Evolutionary conservation across 306 rosid genomes (phyloP), one percentile per base, ranked within the genome.

Genomic region (Trichosanthes truncata): DNA sequence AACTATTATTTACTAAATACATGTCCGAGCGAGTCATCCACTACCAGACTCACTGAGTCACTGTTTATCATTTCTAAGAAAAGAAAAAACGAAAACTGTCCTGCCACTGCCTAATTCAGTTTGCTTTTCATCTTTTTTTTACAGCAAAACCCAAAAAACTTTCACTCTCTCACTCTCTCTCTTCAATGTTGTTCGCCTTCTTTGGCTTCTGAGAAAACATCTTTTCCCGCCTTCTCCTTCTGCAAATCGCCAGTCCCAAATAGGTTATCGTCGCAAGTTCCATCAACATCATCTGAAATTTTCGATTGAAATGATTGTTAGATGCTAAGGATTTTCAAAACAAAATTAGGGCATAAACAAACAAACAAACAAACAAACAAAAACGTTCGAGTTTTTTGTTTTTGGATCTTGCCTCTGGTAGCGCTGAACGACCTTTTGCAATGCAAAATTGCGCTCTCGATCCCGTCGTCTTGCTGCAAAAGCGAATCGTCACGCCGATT

Each of bases 361-460:
- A 65, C 0, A 11, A 11, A 9, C n/a, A n/a, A n/a, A n/a, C n/a
- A n/a, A n/a, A n/a, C n/a, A 10, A 61, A 61, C 3, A 25, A 31
- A 0, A n/a, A 41, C 55, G 53, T 21, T 40, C 17, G 33, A 41
- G 52, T 14, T 68, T 68, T 43, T 72, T 14, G 57, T 0, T 6
- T 72, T 69, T 69, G 76, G n/a, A 69, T 72, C 57, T 72, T 49
- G 83, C 96, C 98, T 91, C 92, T 87, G 1, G 91, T 80, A 33
- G 84, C 84, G 59, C 87, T 90, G 57, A 86, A 87, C 4, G 98
- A 95, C 46, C 86, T 87, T 81, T 95, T 95, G 93, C 98, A 95
- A 78, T 95, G 97, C 23, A 95, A 84, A 73, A 95, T 95, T 77
- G 98, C 98, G 60, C 98, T 85, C 79, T 95, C 96, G 9, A 95